A percentile compares a stretch with the other conserved stretches of the same genome.
Evolutionary conservation across 352 stramenopile species (phyloP).

Genomic region (Peronosclerospora sorghi): DNA sequence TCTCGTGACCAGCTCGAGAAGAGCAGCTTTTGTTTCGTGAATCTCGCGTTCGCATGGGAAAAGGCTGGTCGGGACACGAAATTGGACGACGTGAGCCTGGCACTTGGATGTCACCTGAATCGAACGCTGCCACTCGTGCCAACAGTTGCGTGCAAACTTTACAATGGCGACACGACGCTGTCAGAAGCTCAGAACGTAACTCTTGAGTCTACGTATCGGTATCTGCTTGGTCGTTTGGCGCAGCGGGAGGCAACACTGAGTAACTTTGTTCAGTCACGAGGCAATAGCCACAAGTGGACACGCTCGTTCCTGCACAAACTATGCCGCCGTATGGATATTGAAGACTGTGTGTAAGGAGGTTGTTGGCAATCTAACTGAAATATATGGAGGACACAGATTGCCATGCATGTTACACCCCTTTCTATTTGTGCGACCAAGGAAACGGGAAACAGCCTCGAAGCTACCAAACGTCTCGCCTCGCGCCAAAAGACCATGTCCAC

Average conservation of each 20-base stretch:
- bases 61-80: slow-evolving; percentile 5
- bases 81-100: slow-evolving; percentile 5
- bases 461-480: no score
- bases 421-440: no score
- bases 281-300: no score
- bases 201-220: slow-evolving; percentile 4
- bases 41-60: slow-evolving; percentile 16
- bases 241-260: slow-evolving; percentile 15
- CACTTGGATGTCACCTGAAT: slow-evolving; percentile 4
- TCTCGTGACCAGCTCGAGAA: background rate
- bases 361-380: no score
- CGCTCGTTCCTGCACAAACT: no score
- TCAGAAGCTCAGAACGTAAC: slow-evolving; percentile 5
- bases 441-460: no score
- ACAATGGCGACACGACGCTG: slow-evolving; percentile 29
- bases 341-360: no score
- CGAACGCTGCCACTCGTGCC: slow-evolving; percentile 6
- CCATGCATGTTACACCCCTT: no score
- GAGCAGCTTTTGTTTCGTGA: slow-evolving; percentile 17
- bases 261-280: slow-evolving; percentile 28
- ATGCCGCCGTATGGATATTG: no score
- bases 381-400: no score
- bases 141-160: slow-evolving; percentile 13
- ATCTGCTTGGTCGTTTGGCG: no score
- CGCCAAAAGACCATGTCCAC: no score